Evolutionary conservation across 768 basidiomycete genomes (phyloP), one percentile per base, ranked within the genome.

Genomic region (Kwoniella sp.): DNA sequence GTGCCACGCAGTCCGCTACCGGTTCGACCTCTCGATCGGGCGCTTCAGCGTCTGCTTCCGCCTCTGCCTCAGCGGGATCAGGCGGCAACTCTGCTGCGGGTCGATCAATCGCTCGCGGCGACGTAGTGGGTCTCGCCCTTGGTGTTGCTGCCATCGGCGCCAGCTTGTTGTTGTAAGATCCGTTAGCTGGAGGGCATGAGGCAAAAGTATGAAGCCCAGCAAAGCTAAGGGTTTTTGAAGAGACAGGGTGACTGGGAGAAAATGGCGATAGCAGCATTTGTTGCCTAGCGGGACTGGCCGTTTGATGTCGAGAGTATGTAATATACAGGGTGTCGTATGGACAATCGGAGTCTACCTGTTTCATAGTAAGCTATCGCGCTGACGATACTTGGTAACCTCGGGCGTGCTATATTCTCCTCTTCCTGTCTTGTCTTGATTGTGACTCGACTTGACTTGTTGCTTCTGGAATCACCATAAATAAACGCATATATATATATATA

Each of bases 101-200:
- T 11, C 56, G 37, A 26, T 22, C 5, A 13, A 48, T 65, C 9
- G 63, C 64, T 25, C 53, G 47, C 30, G 60, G 51, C 15, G 69
- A 70, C 34, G 38, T 65, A 1, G 34, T 61, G 15, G 72, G 66
- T 20, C 55, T 68, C 52, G 57, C 60, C 20, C 12, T 65, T 7
- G 66, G 66, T 23, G 52, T 69, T 13, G 63, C 64, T 1, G 68
- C 66, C 26, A 34, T 69, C 20, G 71, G 66, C 22, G 68, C 60
- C 41, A 66, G 63, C 17, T 59, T 67, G 59, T 31, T 73, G 51
- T 51, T 69, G 23, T 69, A 55, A 68, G 51, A 9, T 11, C 41
- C n/a, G n/a, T n/a, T n/a, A n/a, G 34, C 34, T 13, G 34, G 34
- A 13, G 5, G 34, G 34, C 5, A 13, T 34, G 34, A 34, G 34